A percentile compares a stretch with the other conserved stretches of the same genome.
Evolutionary conservation across 176 grass and related monocot species (phyloP).

Genomic region (Miscanthus lutarioriparius): DNA sequence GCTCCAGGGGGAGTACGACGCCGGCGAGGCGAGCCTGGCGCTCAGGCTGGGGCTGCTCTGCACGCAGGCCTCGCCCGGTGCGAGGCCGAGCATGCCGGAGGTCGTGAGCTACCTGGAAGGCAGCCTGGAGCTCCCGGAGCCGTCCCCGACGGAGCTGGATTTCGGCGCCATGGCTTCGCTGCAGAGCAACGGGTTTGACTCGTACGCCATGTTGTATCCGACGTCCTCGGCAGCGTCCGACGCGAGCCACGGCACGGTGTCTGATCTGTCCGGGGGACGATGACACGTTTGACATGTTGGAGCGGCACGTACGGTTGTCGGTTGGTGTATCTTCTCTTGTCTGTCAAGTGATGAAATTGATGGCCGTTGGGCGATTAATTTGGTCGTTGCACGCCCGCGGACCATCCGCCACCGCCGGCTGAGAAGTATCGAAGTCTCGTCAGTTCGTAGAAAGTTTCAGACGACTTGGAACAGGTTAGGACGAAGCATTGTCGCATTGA

Average conservation of each 20-base stretch:
- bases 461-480: too few species aligned
- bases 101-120: background rate
- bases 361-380: too few species aligned
- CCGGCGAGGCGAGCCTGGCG: slow-evolving; percentile 11
- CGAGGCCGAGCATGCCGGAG: background rate
- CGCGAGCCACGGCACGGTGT: slow-evolving; percentile 7
- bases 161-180: background rate
- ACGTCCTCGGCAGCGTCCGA: background rate
- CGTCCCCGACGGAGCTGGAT: background rate
- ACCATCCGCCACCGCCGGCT: too few species aligned
- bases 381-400: too few species aligned
- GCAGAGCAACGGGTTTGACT: slow-evolving; percentile 10
- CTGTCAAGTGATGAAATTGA: too few species aligned
- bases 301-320: background rate
- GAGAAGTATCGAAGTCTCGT: too few species aligned
- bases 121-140: background rate
- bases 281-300: background rate
- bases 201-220: background rate
- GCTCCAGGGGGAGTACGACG: background rate
- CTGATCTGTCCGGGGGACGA: slow-evolving; percentile 23
- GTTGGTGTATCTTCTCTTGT: background rate
- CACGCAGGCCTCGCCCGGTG: background rate
- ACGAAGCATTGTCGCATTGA: too few species aligned
- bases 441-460: too few species aligned
- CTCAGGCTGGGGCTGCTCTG: slow-evolving; percentile 1